A percentile compares a stretch with the other conserved stretches of the same genome.
Conservation (phyloP, 2,329 filamentous ascomycete genomes). For the Podosphaera fusca region DNA sequence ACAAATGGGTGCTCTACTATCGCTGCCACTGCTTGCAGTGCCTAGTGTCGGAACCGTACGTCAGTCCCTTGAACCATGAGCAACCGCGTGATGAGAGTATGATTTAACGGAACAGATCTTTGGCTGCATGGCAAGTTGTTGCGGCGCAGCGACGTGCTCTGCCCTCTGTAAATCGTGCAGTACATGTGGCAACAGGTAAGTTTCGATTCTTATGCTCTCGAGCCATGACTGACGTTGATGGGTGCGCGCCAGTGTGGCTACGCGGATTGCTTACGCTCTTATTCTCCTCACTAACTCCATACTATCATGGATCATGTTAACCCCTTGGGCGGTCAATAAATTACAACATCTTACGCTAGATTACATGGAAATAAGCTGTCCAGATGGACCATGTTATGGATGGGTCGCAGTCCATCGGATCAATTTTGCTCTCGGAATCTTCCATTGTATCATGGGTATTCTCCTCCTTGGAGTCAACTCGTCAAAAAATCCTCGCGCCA, state of each 20-base stretch:
- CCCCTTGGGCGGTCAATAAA: slow-evolving; percentile 93
- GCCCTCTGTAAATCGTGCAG: slow-evolving; percentile 89
- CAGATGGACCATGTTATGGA: slow-evolving; percentile 75
- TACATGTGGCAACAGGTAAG: slow-evolving; percentile 83
- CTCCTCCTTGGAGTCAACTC: slow-evolving; percentile 69
- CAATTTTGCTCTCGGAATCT: slow-evolving; percentile 88
- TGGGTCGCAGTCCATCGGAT: slow-evolving; percentile 94
- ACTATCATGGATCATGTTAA: slow-evolving; percentile 96
- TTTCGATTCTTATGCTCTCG: not conserved
- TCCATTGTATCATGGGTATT: slow-evolving; percentile 70
- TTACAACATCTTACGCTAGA: slow-evolving; percentile 78
- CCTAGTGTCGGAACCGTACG: slow-evolving; percentile 70
- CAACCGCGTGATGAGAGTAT: slow-evolving; percentile 3
- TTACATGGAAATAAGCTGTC: slow-evolving; percentile 87
- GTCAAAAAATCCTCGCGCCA: slow-evolving; percentile 68
- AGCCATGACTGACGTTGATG: slow-evolving; percentile 4
- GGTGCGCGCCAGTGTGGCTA: slow-evolving; percentile 47
- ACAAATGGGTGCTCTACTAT: slow-evolving; percentile 73
- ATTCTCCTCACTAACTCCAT: slow-evolving; percentile 93
- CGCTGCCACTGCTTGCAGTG: slow-evolving; percentile 68
- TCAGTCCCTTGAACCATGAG: slow-evolving; percentile 7
- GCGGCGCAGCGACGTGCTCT: slow-evolving; percentile 87
- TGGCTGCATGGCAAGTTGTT: slow-evolving; percentile 71
- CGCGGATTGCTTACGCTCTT: slow-evolving; percentile 86
- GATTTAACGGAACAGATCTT: slow-evolving; percentile 29